These are phyloP conservation scores for Ophiostoma angusticollis DNA, from an alignment of 2,329 filamentous ascomycete genomes.

Conservation along the genomic window DNA sequence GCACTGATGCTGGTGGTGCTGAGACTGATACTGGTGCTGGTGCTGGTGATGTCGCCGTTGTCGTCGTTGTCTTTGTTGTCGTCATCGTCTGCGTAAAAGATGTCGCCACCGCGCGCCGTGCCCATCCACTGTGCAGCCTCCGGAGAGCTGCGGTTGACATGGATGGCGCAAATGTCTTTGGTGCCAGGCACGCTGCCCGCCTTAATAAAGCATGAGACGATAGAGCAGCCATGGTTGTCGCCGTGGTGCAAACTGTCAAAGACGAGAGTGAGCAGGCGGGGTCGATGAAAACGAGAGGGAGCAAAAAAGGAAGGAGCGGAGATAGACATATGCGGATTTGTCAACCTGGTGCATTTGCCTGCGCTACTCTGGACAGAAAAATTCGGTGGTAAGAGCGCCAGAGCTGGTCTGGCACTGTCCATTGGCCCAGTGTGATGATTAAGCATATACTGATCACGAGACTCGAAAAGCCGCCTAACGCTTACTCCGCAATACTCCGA, in stretches of 20 bases:
- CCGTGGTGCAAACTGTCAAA: neutral
- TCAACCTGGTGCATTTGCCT: no score
- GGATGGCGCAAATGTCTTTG: conserved; percentile 21
- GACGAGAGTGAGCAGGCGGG: neutral
- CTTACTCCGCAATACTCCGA: no score
- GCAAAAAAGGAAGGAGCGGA: neutral
- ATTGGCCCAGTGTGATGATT: no score
- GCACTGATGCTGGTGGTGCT: conserved; percentile 8
- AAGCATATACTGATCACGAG: no score
- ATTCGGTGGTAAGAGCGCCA: no score
- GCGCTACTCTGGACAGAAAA: no score
- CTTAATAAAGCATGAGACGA: conserved; percentile 25
- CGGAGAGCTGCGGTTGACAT: conserved; percentile 25
- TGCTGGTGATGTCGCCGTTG: neutral
- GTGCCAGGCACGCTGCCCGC: conserved; percentile 54
- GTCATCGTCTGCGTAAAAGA: conserved; percentile 10
- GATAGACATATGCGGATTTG: no score
- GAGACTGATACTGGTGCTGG: neutral
- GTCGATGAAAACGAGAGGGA: neutral
- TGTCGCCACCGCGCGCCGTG: conserved; percentile 22
- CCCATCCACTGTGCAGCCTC: conserved; percentile 19
- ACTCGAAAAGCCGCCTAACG: no score
- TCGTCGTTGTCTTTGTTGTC: neutral
- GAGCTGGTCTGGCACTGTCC: no score
- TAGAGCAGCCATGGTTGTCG: conserved; percentile 7